phyloP scores from a whole-genome alignment of 192 early-diverging fungal species.

The Pecoramyces ruminantium region DNA sequence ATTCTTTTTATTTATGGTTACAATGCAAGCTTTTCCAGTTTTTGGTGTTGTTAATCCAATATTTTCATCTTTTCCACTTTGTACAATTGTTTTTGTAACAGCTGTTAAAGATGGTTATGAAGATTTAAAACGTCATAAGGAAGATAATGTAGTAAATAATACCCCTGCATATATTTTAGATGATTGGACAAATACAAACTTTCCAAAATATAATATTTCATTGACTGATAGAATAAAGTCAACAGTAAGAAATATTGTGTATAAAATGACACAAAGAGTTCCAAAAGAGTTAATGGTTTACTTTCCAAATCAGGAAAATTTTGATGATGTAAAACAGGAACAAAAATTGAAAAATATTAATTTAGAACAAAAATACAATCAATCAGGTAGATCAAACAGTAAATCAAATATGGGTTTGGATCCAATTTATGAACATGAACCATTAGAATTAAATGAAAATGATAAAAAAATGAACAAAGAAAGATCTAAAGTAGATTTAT shows the following conservation, averaged over 20 bases:
- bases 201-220: background rate
- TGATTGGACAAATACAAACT: constrained; percentile 39
- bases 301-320: background rate
- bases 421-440: too few relatives aligned
- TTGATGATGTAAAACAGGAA: too few relatives aligned
- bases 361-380: too few relatives aligned
- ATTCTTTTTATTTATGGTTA: constrained; percentile 71
- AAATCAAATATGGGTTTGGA: too few relatives aligned
- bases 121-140: constrained; percentile 71
- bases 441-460: too few relatives aligned
- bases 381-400: too few relatives aligned
- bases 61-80: constrained; percentile 64
- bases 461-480: background rate
- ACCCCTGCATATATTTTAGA: constrained; percentile 24
- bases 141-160: constrained; percentile 64
- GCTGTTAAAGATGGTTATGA: constrained; percentile 82
- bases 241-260: background rate
- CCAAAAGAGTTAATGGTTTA: background rate
- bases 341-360: too few relatives aligned
- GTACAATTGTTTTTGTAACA: constrained; percentile 60
- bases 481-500: background rate
- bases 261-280: background rate
- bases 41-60: constrained; percentile 47
- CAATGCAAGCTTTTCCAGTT: constrained; percentile 62
- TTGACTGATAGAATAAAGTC: background rate